Evolutionary conservation across 257 asterid genomes (phyloP).

Genomic region (Scutellaria barbata): DNA sequence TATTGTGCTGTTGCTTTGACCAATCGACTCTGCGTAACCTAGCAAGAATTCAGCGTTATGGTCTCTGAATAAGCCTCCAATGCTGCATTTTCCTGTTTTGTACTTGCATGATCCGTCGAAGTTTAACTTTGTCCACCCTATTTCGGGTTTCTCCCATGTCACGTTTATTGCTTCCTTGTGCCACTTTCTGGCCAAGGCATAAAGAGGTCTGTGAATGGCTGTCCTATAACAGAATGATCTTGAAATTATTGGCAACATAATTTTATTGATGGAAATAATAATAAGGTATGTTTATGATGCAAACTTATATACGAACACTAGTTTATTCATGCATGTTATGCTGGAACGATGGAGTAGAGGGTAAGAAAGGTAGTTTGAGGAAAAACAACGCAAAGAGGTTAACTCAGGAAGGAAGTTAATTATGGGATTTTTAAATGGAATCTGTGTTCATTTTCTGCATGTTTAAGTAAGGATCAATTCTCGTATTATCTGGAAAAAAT

Average conservation of each 20-base stretch:
- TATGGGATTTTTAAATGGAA: conserved; percentile 17
- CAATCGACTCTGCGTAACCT: conserved; percentile 72
- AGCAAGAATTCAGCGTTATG: conserved; percentile 68
- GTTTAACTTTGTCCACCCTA: conserved; percentile 75
- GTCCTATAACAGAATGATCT: conserved; percentile 37
- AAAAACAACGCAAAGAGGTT: conserved; percentile 33
- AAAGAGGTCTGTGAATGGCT: conserved; percentile 39
- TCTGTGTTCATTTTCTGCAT: conserved; percentile 17
- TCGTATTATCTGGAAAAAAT: not conserved
- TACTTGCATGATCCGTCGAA: conserved; percentile 82
- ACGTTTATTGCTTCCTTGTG: conserved; percentile 53
- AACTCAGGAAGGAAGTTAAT: conserved; percentile 7
- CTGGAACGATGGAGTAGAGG: conserved; percentile 40
- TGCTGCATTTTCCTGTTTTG: conserved; percentile 67
- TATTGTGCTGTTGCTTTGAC: conserved; percentile 58
- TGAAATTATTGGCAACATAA: conserved; percentile 31
- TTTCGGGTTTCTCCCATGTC: conserved; percentile 63
- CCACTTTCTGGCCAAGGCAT: conserved; percentile 42
- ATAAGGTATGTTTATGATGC: not conserved
- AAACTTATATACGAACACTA: not conserved
- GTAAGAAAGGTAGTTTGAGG: conserved; percentile 48
- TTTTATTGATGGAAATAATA: not conserved
- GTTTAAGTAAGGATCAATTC: conserved; percentile 24
- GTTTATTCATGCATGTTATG: conserved; percentile 34
- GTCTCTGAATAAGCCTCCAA: conserved; percentile 73